Conservation (phyloP, 108 stramenopile species). For the Discostella stelligeroides region DNA sequence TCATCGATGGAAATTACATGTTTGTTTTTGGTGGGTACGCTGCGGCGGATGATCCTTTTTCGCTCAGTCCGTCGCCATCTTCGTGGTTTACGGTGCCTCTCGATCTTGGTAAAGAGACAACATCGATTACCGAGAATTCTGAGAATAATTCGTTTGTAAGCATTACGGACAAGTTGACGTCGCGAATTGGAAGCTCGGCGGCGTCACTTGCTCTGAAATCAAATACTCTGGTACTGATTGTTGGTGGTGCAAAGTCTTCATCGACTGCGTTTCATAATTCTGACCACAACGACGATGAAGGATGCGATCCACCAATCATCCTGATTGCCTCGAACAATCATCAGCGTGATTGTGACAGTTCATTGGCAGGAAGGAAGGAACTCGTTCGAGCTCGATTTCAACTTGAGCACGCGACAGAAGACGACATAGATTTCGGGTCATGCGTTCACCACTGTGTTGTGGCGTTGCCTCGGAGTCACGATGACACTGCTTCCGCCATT, state of each 20-base stretch:
- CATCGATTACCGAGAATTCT: background rate
- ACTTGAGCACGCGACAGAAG: background rate
- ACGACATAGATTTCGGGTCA: constrained; percentile 53
- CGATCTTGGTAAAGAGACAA: background rate
- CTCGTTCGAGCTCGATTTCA: constrained; percentile 2
- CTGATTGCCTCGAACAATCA: background rate
- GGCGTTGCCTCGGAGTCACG: constrained; percentile 15
- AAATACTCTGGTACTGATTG: constrained; percentile 1
- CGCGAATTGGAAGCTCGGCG: constrained; percentile 12
- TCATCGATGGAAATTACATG: constrained; percentile 19
- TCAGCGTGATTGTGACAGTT: background rate
- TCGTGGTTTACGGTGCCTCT: constrained; percentile 2
- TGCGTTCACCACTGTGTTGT: constrained; percentile 63
- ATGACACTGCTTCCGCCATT: constrained; percentile 26
- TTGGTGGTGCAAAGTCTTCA: constrained; percentile 2
- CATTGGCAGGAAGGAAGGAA: background rate
- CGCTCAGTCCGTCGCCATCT: background rate
- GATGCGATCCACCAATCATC: background rate
- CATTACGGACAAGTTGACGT: background rate
- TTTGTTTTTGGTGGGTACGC: constrained; percentile 53
- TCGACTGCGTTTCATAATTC: background rate
- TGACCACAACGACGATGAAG: background rate
- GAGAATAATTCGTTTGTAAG: background rate
- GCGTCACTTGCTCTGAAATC: background rate
- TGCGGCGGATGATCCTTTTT: constrained; percentile 48